A percentile compares a stretch with the other conserved stretches of the same genome.
phyloP scores from a whole-genome alignment of 805 yeast species.

The Crinitomyces ghanaensis region DNA sequence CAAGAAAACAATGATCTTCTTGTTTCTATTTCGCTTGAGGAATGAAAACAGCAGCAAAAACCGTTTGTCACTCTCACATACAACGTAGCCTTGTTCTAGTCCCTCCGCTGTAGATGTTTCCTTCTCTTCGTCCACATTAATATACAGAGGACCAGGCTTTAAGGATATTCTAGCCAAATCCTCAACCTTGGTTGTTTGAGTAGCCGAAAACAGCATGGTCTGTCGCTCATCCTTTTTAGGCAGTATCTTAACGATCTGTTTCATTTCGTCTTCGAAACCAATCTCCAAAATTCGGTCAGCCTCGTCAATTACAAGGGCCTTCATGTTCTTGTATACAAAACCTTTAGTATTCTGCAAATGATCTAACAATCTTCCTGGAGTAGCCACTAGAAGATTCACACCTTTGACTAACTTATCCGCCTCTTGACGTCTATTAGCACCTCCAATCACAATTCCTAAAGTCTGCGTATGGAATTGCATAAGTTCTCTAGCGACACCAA shows the following conservation, averaged over 20 bases:
- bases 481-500: constrained; percentile 93
- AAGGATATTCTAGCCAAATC: constrained; percentile 94
- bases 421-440: constrained; percentile 95
- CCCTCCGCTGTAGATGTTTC: constrained; percentile 92
- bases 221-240: constrained; percentile 84
- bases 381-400: constrained; percentile 86
- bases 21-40: constrained; percentile 78
- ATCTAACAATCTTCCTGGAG: constrained; percentile 95
- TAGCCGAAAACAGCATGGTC: constrained; percentile 96
- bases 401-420: constrained; percentile 92
- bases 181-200: constrained; percentile 97
- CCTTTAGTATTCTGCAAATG: constrained; percentile 94
- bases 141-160: constrained; percentile 85
- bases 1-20: constrained; percentile 83
- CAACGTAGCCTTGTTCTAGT: constrained; percentile 96
- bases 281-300: constrained; percentile 96
- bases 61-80: constrained; percentile 91
- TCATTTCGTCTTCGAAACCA: constrained; percentile 99
- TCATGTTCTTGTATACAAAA: constrained; percentile 85
- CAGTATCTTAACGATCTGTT: constrained; percentile 83
- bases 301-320: constrained; percentile 91
- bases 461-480: constrained; percentile 89
- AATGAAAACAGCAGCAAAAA: constrained; percentile 84
- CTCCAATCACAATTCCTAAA: constrained; percentile 94
- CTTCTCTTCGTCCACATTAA: constrained; percentile 78